A percentile compares a stretch with the other conserved stretches of the same genome.
Evolutionary conservation across 495 filamentous ascomycete species (phyloP).

Genomic region (Aspergillus cavernicola): DNA sequence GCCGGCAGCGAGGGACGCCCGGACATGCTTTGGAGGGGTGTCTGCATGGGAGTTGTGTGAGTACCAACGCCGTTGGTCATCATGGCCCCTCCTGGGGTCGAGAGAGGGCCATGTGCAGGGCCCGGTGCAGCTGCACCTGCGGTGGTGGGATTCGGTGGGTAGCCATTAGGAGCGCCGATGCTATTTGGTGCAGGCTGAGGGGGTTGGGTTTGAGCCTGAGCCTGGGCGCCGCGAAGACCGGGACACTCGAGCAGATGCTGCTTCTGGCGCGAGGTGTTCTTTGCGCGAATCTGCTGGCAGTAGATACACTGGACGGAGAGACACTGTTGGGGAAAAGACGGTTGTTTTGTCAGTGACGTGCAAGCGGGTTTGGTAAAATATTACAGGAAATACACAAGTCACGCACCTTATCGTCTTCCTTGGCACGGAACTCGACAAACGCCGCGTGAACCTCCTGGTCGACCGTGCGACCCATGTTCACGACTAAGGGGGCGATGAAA

Average conservation of each 20-base stretch:
- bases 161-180: slow-evolving; percentile 43
- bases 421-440: slow-evolving; percentile 58
- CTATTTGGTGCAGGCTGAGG: slow-evolving; percentile 39
- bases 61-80: slow-evolving; percentile 46
- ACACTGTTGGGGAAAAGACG: slow-evolving; percentile 37
- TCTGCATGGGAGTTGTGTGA: slow-evolving; percentile 43
- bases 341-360: slow-evolving; percentile 29
- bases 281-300: slow-evolving; percentile 55
- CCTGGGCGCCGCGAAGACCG: slow-evolving; percentile 44
- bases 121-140: slow-evolving; percentile 33
- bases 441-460: slow-evolving; percentile 56
- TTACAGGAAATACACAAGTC: slow-evolving; percentile 46
- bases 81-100: slow-evolving; percentile 38
- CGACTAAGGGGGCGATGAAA: slow-evolving; percentile 24
- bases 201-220: slow-evolving; percentile 39
- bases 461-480: slow-evolving; percentile 53
- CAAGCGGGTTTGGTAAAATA: slow-evolving; percentile 27
- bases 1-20: slow-evolving; percentile 39
- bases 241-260: slow-evolving; percentile 55
- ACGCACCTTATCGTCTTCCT: slow-evolving; percentile 59
- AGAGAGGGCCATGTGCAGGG: slow-evolving; percentile 30
- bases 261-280: slow-evolving; percentile 56
- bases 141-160: slow-evolving; percentile 44
- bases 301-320: slow-evolving; percentile 59
- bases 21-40: slow-evolving; percentile 38